A percentile compares a stretch with the other conserved stretches of the same genome.
Evolutionary conservation across 805 yeast species (phyloP).

Genomic region (Barnettozyma wickerhamii): DNA sequence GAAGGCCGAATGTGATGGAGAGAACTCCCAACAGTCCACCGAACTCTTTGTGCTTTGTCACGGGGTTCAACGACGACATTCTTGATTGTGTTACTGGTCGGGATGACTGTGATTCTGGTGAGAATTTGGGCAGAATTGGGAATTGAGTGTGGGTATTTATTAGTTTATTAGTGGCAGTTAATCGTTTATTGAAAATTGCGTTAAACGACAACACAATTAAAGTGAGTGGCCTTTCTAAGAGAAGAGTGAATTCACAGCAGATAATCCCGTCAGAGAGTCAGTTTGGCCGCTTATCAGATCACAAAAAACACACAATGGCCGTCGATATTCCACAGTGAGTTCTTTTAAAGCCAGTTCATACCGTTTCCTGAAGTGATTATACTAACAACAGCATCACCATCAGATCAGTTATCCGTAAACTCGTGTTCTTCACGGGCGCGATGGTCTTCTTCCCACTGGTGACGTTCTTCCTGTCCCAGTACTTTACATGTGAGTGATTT

Average conservation of each 20-base stretch:
- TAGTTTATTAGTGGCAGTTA: not conserved
- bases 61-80: slow-evolving; percentile 50
- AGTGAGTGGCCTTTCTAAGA: too few species aligned
- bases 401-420: slow-evolving; percentile 61
- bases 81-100: not conserved
- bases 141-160: not conserved
- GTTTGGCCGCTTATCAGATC: too few species aligned
- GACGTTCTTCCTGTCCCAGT: slow-evolving; percentile 55
- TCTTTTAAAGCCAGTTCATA: too few species aligned
- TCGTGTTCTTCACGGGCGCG: slow-evolving; percentile 68
- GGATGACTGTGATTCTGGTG: not conserved
- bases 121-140: not conserved
- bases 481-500: slow-evolving; percentile 22
- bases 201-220: not conserved
- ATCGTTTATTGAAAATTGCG: not conserved
- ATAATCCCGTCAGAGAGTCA: too few species aligned
- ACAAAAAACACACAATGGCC: slow-evolving; percentile 16
- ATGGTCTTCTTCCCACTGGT: slow-evolving; percentile 68
- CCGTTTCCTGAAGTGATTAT: too few species aligned
- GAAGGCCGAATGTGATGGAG: slow-evolving; percentile 61
- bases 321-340: slow-evolving; percentile 26
- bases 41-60: slow-evolving; percentile 69
- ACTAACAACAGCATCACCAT: too few species aligned
- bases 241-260: too few species aligned
- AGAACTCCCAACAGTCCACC: slow-evolving; percentile 74